Conservation (phyloP, 257 asterid species). For the Voacanga thouarsii region DNA sequence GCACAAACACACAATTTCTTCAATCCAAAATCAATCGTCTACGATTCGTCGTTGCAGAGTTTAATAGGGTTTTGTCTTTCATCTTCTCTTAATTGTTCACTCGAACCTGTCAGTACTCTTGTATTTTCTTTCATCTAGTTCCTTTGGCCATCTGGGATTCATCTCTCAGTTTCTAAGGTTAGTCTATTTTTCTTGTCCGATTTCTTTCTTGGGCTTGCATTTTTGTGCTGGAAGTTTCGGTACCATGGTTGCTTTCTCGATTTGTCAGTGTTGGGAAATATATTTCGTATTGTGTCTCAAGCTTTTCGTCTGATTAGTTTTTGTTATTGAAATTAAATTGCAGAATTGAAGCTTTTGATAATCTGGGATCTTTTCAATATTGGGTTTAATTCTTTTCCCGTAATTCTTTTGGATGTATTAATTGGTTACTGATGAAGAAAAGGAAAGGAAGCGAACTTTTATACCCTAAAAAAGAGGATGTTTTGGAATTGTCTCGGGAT, state of each 20-base stretch:
- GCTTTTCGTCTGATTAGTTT: background rate
- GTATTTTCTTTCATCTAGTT: background rate
- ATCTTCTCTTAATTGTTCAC: background rate
- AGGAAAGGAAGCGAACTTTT: slow-evolving; percentile 44
- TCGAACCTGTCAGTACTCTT: background rate
- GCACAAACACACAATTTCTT: background rate
- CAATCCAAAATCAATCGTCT: slow-evolving; percentile 1
- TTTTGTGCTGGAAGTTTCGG: background rate
- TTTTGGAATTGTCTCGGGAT: slow-evolving; percentile 23
- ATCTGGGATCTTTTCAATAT: background rate
- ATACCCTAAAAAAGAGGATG: slow-evolving; percentile 22
- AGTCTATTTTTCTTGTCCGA: background rate
- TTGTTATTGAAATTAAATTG: background rate
- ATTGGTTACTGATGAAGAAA: slow-evolving; percentile 42
- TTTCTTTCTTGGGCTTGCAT: background rate
- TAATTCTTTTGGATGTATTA: slow-evolving; percentile 4
- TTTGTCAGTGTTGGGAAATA: background rate
- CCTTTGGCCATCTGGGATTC: slow-evolving; percentile 4
- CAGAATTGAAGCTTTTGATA: slow-evolving; percentile 5
- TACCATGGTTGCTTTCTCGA: background rate
- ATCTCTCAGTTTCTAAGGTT: background rate
- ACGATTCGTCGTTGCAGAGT: background rate
- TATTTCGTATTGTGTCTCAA: background rate
- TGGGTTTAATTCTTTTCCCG: background rate
- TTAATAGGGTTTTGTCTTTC: background rate